A percentile compares a stretch with the other conserved stretches of the same genome.
phyloP scores from a whole-genome alignment of 2,329 filamentous ascomycete species.

The Aureobasidium uvarum region DNA sequence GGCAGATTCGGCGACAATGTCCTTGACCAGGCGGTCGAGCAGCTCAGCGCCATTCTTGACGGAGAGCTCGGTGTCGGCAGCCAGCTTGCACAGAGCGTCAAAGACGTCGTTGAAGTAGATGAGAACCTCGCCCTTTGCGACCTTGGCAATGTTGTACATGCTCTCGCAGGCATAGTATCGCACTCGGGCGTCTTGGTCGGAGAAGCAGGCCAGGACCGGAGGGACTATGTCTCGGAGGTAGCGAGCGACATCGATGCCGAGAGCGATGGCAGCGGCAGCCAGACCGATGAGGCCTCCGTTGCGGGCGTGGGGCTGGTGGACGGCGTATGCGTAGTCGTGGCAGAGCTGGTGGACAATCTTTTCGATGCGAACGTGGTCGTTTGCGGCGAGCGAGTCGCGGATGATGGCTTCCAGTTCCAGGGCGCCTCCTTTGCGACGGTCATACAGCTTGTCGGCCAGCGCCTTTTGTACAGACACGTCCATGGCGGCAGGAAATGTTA shows the following conservation, averaged over 20 bases:
- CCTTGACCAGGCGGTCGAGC: conserved; percentile 89
- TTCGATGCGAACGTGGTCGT: conserved; percentile 76
- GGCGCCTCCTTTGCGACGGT: conserved; percentile 94
- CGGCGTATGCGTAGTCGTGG: conserved; percentile 95
- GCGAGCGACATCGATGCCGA: conserved; percentile 84
- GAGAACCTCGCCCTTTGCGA: conserved; percentile 95
- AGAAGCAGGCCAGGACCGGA: conserved; percentile 94
- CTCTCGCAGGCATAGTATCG: conserved; percentile 98
- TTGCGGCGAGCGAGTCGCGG: conserved; percentile 72
- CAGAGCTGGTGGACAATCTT: conserved; percentile 94
- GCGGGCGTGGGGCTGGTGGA: conserved; percentile 91
- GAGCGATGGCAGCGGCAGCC: conserved; percentile 90
- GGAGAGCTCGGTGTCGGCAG: conserved; percentile 91
- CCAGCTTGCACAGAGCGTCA: conserved; percentile 95
- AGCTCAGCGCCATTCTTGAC: conserved; percentile 98
- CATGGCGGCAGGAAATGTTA: conserved; percentile 55
- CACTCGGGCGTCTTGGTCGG: conserved; percentile 94
- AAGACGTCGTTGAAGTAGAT: conserved; percentile 99
- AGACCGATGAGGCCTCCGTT: conserved; percentile 96
- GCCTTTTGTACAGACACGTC: conserved; percentile 85
- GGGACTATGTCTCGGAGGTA: conserved; percentile 94
- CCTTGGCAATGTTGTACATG: conserved; percentile 99
- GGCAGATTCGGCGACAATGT: conserved; percentile 92
- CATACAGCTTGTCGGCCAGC: conserved; percentile 97
- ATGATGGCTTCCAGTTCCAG: conserved; percentile 94